Evolutionary conservation across 2,329 filamentous ascomycete genomes (phyloP), one percentile per base, ranked within the genome.

Genomic region (Lachnellula cervina): DNA sequence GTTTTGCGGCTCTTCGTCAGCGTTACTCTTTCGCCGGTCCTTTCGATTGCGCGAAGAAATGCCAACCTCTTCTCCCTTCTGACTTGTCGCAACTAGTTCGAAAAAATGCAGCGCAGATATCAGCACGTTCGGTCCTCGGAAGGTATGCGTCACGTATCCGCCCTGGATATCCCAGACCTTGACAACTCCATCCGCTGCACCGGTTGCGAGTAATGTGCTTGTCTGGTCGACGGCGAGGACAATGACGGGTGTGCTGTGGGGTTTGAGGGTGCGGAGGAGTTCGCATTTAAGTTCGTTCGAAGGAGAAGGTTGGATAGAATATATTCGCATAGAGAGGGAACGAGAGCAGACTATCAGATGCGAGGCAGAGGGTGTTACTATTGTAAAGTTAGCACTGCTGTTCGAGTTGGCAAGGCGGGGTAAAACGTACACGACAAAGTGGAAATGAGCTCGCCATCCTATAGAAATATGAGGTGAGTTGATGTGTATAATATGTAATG

Each of bases 141-240:
- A 96, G 0, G 90, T 96, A 72, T 99, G 94, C 28, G 95, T 99
- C 34, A 91, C 85, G 71, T 89, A 97, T 21, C 94, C 94, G 45
- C 87, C 90, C 49, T 80, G 79, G 57, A 99, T 90, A 73, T 99
- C 94, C 93, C 93, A 99, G 51, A 99, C 87, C 72, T 99, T 99
- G 66, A 97, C 89, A 0, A 88, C 83, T 23, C 94, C 94, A 69
- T 99, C 94, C 3, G 94, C 92, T 49, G 89, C 90, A 60, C 95
- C 94, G 16, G 93, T 97, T 16, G 92, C 94, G 44, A 99, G 79
- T 13, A 99, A 77, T 2, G 93, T 96, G 67, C 92, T 88, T 1
- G 92, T 96, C 52, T 83, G 80, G 70, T 99, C 94, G 59, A 94
- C 84, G 1, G 90, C 86, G 14, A 93, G 78, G 8, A 93, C 90